A percentile compares a stretch with the other conserved stretches of the same genome.
These are phyloP conservation scores for Xerocomellus amylosporus DNA, from an alignment of 768 basidiomycete species.

Conservation along the genomic window DNA sequence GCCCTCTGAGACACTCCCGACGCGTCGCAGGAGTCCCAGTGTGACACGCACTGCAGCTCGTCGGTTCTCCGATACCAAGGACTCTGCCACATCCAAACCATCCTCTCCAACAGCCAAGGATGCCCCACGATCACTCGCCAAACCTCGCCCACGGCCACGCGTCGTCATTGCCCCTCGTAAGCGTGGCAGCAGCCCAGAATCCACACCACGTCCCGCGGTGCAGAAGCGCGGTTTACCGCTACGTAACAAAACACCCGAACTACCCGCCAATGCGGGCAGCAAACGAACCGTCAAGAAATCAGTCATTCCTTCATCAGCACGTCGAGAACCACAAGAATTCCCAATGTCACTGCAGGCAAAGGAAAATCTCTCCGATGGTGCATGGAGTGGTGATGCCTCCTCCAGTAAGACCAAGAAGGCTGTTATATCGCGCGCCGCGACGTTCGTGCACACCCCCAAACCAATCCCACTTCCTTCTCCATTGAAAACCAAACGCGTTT, in stretches of 20 bases:
- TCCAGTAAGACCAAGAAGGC: slow-evolving; percentile 13
- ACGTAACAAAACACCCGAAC: slow-evolving; percentile 7
- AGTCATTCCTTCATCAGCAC: not conserved
- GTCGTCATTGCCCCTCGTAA: not conserved
- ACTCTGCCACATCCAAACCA: slow-evolving; percentile 7
- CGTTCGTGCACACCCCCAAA: not conserved
- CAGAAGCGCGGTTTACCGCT: slow-evolving; percentile 3
- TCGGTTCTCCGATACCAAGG: not conserved
- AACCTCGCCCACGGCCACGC: slow-evolving; percentile 16
- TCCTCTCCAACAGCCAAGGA: not conserved
- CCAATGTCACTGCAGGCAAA: slow-evolving; percentile 25
- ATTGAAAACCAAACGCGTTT: slow-evolving; percentile 4
- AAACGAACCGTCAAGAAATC: slow-evolving; percentile 12
- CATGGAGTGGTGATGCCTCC: slow-evolving; percentile 8
- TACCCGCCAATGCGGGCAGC: not conserved
- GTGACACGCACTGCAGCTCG: not conserved
- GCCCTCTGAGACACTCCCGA: not conserved
- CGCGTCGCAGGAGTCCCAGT: slow-evolving; percentile 2
- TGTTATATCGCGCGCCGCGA: slow-evolving; percentile 7
- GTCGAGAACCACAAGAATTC: slow-evolving; percentile 22
- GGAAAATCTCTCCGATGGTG: slow-evolving; percentile 17
- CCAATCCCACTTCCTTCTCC: slow-evolving; percentile 24
- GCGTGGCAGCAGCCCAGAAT: slow-evolving; percentile 13
- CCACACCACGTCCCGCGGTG: slow-evolving; percentile 15
- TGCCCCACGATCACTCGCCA: not conserved